Percentiles rank a stretch among this genome's conserved stretches.
Evolutionary conservation across 331 rosid species (phyloP).

Genomic region (Phaseolus coccineus): DNA sequence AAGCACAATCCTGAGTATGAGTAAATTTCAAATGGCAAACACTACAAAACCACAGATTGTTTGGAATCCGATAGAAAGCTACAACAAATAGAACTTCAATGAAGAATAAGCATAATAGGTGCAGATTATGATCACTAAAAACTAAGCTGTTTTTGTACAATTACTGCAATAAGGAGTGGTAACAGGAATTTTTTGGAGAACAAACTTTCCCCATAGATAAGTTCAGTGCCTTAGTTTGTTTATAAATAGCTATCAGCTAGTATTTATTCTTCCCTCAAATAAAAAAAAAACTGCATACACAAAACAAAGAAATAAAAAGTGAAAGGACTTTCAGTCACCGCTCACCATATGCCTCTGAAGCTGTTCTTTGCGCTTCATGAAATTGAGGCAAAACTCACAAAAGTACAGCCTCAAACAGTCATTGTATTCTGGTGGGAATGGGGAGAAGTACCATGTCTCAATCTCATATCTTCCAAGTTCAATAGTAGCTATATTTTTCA

Average conservation of each 20-base stretch:
- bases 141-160: not conserved
- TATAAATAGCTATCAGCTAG: no score
- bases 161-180: not conserved
- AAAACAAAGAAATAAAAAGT: slow-evolving; percentile 27
- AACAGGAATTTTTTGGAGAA: not conserved
- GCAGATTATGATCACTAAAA: slow-evolving; percentile 15
- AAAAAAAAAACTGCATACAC: slow-evolving; percentile 7
- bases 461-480: slow-evolving; percentile 99
- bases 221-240: not conserved
- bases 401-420: slow-evolving; percentile 91
- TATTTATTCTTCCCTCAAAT: no score
- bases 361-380: slow-evolving; percentile 99
- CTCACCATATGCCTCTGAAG: slow-evolving; percentile 99
- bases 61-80: slow-evolving; percentile 10
- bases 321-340: slow-evolving; percentile 41
- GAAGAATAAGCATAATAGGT: slow-evolving; percentile 6
- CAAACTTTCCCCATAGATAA: slow-evolving; percentile 7
- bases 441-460: slow-evolving; percentile 99
- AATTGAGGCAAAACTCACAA: slow-evolving; percentile 99
- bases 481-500: slow-evolving; percentile 95
- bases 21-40: slow-evolving; percentile 17
- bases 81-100: slow-evolving; percentile 17
- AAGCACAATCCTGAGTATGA: slow-evolving; percentile 1
- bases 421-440: slow-evolving; percentile 97
- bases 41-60: slow-evolving; percentile 16